These are phyloP conservation scores for Phytophthora citrophthora DNA, from an alignment of 352 stramenopile genomes.

Conservation along the genomic window DNA sequence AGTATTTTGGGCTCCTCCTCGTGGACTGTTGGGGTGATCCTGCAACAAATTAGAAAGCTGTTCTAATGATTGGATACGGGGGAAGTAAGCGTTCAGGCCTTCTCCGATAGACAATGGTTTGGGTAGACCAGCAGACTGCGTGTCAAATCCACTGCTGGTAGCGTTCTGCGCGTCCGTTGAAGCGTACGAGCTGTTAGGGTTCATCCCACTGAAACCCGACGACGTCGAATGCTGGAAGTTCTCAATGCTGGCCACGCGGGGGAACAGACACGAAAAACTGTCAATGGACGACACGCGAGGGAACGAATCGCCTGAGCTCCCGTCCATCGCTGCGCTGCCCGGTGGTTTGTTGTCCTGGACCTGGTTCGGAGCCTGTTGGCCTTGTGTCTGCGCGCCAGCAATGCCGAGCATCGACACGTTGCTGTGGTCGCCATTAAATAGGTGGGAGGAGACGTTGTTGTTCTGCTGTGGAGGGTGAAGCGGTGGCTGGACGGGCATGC, in stretches of 20 bases:
- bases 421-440: constrained; percentile 48
- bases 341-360: constrained; percentile 29
- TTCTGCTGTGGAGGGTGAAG: constrained; percentile 38
- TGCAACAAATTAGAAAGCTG: constrained; percentile 76
- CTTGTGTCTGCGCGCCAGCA: constrained; percentile 39
- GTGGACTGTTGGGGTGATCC: constrained; percentile 65
- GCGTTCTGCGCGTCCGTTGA: constrained; percentile 29
- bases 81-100: constrained; percentile 73
- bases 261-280: constrained; percentile 86
- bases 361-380: constrained; percentile 16
- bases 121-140: constrained; percentile 37
- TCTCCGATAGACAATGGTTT: constrained; percentile 73
- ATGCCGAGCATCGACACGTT: constrained; percentile 48
- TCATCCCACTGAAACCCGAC: constrained; percentile 39
- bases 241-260: constrained; percentile 82
- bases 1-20: constrained; percentile 16
- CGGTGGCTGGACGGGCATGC: constrained; percentile 40
- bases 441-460: constrained; percentile 34
- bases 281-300: constrained; percentile 86
- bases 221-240: constrained; percentile 63
- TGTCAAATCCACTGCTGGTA: constrained; percentile 34
- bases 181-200: constrained; percentile 29
- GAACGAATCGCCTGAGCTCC: constrained; percentile 40
- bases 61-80: constrained; percentile 80
- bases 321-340: constrained; percentile 26